These are phyloP conservation scores for Trichoderma harzianum DNA, from an alignment of 2,329 filamentous ascomycete species.

Conservation along the genomic window DNA sequence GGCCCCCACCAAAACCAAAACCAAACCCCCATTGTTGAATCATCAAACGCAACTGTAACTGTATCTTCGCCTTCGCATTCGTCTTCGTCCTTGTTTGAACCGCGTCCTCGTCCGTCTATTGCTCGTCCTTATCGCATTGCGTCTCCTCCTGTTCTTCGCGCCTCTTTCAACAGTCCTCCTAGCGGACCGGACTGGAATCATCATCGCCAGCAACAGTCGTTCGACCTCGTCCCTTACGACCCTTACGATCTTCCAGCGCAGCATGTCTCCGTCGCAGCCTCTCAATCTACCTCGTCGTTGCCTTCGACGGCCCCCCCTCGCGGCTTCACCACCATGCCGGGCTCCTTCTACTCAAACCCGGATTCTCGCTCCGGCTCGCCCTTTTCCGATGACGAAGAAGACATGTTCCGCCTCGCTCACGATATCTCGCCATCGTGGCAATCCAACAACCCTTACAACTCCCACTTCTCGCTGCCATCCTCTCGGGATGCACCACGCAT, in stretches of 20 bases:
- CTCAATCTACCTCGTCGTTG: background rate
- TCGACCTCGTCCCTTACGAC: background rate
- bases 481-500: background rate
- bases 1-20: conserved; percentile 17
- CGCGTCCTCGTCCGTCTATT: conserved; percentile 5
- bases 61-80: background rate
- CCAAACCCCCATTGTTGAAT: conserved; percentile 5
- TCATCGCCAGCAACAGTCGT: conserved; percentile 3
- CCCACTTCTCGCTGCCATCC: background rate
- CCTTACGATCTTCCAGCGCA: background rate
- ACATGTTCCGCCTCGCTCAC: conserved; percentile 7
- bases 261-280: background rate
- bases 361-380: background rate
- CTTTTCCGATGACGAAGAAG: conserved; percentile 12
- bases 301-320: background rate
- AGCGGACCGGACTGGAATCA: background rate
- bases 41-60: background rate
- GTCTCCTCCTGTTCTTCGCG: background rate
- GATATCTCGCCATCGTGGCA: background rate
- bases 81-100: background rate
- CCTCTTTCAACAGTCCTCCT: background rate
- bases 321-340: background rate
- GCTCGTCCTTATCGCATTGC: background rate
- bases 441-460: background rate
- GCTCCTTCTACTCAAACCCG: background rate